Conservation (phyloP, 2,329 filamentous ascomycete genomes). For the Nigrospora oryzae region DNA sequence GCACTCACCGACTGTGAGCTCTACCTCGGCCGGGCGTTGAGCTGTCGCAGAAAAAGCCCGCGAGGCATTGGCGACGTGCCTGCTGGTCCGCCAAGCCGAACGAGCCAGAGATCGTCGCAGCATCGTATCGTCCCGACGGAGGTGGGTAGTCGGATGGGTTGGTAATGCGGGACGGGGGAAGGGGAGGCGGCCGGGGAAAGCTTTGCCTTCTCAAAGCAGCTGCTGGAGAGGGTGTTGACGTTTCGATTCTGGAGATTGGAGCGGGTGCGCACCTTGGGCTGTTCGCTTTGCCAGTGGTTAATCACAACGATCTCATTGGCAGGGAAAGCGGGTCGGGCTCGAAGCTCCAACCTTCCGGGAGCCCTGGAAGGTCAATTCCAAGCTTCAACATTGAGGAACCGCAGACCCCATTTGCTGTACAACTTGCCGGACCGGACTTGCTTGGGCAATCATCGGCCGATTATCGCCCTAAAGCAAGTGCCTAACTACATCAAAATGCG, state of each 20-base stretch:
- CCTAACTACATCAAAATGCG: no score
- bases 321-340: no score
- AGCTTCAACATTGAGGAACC: no score
- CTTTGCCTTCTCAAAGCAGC: neutral
- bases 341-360: no score
- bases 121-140: constrained; percentile 56
- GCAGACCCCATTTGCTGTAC: no score
- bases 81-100: constrained; percentile 59
- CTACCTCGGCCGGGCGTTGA: constrained; percentile 80
- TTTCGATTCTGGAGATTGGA: neutral
- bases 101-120: constrained; percentile 60
- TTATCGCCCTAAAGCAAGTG: no score
- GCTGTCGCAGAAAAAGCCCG: constrained; percentile 76
- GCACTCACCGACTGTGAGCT: constrained; percentile 82
- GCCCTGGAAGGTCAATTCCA: no score
- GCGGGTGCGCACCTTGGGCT: no score
- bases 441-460: no score
- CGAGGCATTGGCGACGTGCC: constrained; percentile 50
- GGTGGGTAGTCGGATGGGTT: constrained; percentile 27
- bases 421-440: no score
- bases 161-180: constrained; percentile 14
- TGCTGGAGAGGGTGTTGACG: constrained; percentile 4
- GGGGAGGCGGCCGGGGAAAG: constrained; percentile 14
- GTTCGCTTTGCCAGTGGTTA: no score
- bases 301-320: no score